phyloP scores from a whole-genome alignment of 805 yeast species.

The Candida andamanensis region DNA sequence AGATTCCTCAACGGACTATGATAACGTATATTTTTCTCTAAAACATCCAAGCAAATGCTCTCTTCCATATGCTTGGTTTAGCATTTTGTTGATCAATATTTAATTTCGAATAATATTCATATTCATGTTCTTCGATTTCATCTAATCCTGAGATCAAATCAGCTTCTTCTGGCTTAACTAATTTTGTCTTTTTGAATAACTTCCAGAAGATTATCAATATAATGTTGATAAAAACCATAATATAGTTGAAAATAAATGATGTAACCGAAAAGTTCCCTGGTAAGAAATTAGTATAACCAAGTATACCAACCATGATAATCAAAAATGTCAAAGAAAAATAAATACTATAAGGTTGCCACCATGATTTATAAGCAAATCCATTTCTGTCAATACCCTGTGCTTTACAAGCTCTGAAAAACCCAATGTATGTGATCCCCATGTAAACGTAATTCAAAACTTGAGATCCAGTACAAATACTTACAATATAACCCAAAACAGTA shows the following conservation, averaged over 20 bases:
- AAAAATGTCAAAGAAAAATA: slow-evolving; percentile 23
- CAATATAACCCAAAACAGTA: slow-evolving; percentile 40
- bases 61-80: slow-evolving; percentile 3
- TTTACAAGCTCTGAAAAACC: slow-evolving; percentile 38
- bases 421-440: slow-evolving; percentile 41
- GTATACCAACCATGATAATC: slow-evolving; percentile 45
- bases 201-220: slow-evolving; percentile 34
- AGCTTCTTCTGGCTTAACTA: slow-evolving; percentile 39
- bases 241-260: slow-evolving; percentile 61
- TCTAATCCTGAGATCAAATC: slow-evolving; percentile 41
- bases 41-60: slow-evolving; percentile 7
- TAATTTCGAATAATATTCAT: slow-evolving; percentile 15
- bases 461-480: slow-evolving; percentile 43
- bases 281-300: slow-evolving; percentile 67
- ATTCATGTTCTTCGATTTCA: slow-evolving; percentile 47
- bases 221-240: slow-evolving; percentile 54
- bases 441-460: slow-evolving; percentile 44
- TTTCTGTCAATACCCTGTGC: slow-evolving; percentile 36
- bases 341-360: slow-evolving; percentile 40
- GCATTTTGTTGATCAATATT: slow-evolving; percentile 3
- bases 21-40: not conserved
- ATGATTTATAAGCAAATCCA: slow-evolving; percentile 35
- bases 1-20: slow-evolving; percentile 15
- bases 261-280: slow-evolving; percentile 53
- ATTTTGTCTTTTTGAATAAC: slow-evolving; percentile 27